Percentiles rank a stretch among this genome's conserved stretches.
Evolutionary conservation across 495 filamentous ascomycete genomes (phyloP).

Genomic region (Bombardia bombarda): DNA sequence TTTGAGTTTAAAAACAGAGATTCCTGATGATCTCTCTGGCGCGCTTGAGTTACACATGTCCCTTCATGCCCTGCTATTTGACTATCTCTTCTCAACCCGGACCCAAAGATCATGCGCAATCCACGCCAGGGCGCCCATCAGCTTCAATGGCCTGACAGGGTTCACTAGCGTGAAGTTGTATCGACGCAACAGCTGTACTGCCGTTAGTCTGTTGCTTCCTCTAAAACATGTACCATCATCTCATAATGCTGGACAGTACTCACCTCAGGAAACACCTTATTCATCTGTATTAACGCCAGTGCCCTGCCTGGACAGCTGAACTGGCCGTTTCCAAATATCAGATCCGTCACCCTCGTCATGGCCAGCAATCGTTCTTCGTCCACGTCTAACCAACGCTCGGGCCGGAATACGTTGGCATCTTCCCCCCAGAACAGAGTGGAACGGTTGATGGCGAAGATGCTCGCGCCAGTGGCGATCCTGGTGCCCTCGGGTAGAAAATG

Average conservation of each 20-base stretch:
- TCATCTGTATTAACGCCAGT: constrained; percentile 34
- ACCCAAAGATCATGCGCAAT: background rate
- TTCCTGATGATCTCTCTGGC: too few relatives aligned
- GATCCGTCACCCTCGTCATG: constrained; percentile 29
- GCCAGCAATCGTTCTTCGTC: constrained; percentile 18
- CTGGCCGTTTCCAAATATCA: constrained; percentile 28
- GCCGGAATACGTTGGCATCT: constrained; percentile 28
- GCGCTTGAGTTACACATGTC: too few relatives aligned
- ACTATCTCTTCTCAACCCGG: background rate
- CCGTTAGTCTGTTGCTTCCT: too few relatives aligned
- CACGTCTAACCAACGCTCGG: constrained; percentile 36
- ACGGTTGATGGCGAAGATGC: constrained; percentile 4
- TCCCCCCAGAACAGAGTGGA: constrained; percentile 7
- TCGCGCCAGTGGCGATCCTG: constrained; percentile 16
- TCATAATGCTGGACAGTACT: constrained; percentile 6
- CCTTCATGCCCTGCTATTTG: too few relatives aligned
- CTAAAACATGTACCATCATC: background rate
- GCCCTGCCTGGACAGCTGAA: constrained; percentile 32
- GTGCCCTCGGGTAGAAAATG: constrained; percentile 20
- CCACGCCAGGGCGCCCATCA: background rate
- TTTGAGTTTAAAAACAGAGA: too few relatives aligned
- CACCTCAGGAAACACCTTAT: constrained; percentile 50
- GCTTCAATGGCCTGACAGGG: background rate
- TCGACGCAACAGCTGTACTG: background rate
- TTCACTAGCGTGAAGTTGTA: background rate